Base-by-base conservation (phyloP, 2,329 filamentous ascomycete species). In the Pyrenophora graminea region DNA sequence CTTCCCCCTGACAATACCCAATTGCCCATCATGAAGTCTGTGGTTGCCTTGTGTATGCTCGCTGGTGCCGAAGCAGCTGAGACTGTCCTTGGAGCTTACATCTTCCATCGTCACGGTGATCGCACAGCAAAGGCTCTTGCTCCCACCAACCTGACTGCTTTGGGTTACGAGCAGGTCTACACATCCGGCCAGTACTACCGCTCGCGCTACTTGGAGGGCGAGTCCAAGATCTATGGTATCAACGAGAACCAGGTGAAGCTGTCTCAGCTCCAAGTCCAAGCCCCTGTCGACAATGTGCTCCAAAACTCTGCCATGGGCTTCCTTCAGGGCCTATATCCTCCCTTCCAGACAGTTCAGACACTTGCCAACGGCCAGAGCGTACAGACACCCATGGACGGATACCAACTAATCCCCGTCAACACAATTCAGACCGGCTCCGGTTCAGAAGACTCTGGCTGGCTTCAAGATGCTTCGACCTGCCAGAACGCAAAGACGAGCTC, bases 51-150 rank as follows among this genome's bases (percentile, higher is more conserved):
- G 17, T 62, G 63, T 10, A 38, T 69, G 51, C 58, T 69, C 25
- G 53, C 64, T 34, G 61, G 63, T 27, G 57, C 61, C 34, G 61
- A 68, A 21, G 69, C 70, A 23, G 70, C 69, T 49, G 89, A 95
- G 77, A 89, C 86, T 0, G 80, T 94, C 23, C 80, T 96, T 13
- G 91, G 91, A 45, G 85, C 87, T 39, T 94, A 92, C 74, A 85
- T 96, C 74, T 96, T 95, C 79, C 85, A 90, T 63, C 88, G 92
- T 39, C 92, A 97, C 76, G 92, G 92, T 51, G 92, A 97, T 74
- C 85, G 92, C 48, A 93, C 91, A 0, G 77, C 90, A 57, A 96
- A 96, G 77, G 79, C 84, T 15, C 85, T 84, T 56, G 79, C 85
- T 39, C 88, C 88, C 10, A 85, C 89, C 23, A 81, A 82, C 59